These are phyloP conservation scores for Russula virescens DNA, from an alignment of 768 basidiomycete species.

Conservation along the genomic window DNA sequence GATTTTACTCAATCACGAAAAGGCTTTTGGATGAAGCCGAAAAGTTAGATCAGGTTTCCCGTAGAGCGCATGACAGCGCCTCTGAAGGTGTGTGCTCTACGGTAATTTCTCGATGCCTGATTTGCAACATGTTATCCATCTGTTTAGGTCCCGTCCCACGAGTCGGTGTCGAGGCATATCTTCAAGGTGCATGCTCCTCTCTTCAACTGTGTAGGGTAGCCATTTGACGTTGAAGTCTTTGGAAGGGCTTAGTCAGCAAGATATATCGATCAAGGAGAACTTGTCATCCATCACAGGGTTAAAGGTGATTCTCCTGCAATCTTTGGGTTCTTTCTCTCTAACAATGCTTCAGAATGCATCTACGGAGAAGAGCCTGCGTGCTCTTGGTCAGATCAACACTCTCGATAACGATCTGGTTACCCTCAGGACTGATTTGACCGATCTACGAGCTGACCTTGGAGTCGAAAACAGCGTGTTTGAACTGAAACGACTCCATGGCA, in stretches of 20 bases:
- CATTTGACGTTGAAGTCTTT: neutral
- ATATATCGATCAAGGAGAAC: conserved; percentile 11
- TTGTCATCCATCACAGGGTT: conserved; percentile 2
- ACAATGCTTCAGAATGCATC: conserved; percentile 52
- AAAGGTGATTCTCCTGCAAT: conserved; percentile 8
- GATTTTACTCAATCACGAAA: neutral
- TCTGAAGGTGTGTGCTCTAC: neutral
- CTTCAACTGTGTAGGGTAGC: neutral
- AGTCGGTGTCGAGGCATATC: conserved; percentile 41
- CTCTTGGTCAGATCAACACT: conserved; percentile 66
- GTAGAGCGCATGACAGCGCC: neutral
- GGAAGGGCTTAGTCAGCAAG: conserved; percentile 10
- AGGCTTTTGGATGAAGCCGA: conserved; percentile 14
- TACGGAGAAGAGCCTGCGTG: conserved; percentile 57
- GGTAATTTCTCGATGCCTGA: neutral
- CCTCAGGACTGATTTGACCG: conserved; percentile 55
- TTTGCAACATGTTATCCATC: neutral
- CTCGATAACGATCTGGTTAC: conserved; percentile 78
- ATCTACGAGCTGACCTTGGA: conserved; percentile 46
- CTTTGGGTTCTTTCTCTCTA: neutral
- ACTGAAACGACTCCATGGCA: conserved; percentile 78
- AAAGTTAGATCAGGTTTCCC: conserved; percentile 5
- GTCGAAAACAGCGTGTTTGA: conserved; percentile 81
- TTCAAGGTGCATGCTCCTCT: conserved; percentile 44
- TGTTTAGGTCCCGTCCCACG: conserved; percentile 42